Evolutionary conservation across 1,284 basidiomycete genomes (phyloP), one percentile per base, ranked within the genome.

Genomic region (Trichosporon sp.): DNA sequence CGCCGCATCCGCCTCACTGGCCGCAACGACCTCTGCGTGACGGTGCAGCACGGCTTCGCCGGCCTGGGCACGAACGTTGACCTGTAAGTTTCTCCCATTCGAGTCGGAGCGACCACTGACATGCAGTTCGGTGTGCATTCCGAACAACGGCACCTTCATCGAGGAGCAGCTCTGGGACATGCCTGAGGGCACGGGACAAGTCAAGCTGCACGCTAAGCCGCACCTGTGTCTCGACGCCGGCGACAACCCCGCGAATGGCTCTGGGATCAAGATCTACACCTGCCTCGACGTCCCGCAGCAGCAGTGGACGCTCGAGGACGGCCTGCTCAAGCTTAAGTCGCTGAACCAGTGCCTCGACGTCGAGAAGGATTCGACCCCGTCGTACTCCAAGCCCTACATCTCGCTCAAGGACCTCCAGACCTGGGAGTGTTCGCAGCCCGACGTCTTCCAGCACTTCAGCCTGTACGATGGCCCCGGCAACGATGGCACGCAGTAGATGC

Each of bases 221-320:
- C 69, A 76, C 71, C 68, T 68, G 42, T 77, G 76, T 62, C 68
- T 75, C 27, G 73, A 76, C 60, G 70, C 74, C 9, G 68, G 70
- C n/a, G 29, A 31, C 5, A 65, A 70, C 68, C 66, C 73, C 12
- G 64, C 35, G 18, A 70, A 74, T 67, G 76, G 72, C 15, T 64
- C 65, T 31, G 65, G 35, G 3, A 68, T 76, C 66, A 78, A 77
- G 69, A 71, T 81, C 65, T 77, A 74, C 73, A 69, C 69, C 42
- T 65, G 67, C 51, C 65, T 66, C 62, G 34, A 27, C 12, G 70
- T 67, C n/a, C 32, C 42, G n/a, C 70, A 71, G 67, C 70, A 68
- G 67, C 25, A 34, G 9, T 71, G 70, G 70, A 72, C 72, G 12
- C 51, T 25, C 44, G 68, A 69, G 67, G 64, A 68, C 62, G 60